These are phyloP conservation scores for Kluyveromyces aestuarii DNA, from an alignment of 805 yeast species.

Conservation along the genomic window DNA sequence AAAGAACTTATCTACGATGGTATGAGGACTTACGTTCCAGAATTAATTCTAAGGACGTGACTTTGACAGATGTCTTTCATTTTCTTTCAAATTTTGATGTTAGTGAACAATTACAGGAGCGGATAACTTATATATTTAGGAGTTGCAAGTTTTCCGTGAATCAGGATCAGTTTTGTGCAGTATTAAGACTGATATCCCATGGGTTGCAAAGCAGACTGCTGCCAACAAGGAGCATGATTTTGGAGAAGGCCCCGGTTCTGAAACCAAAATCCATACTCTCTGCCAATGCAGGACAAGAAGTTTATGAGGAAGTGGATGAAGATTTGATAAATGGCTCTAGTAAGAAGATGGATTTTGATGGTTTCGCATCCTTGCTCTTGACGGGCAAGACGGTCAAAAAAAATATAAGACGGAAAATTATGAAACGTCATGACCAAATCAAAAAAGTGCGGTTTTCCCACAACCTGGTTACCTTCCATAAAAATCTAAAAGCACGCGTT, in stretches of 20 bases:
- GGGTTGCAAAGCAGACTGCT: constrained; percentile 39
- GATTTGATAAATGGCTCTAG: constrained; percentile 16
- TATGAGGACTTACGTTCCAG: constrained; percentile 74
- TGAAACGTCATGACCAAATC: constrained; percentile 30
- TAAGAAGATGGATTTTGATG: constrained; percentile 65
- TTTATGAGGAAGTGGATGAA: constrained; percentile 33
- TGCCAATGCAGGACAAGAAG: constrained; percentile 44
- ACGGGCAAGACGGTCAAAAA: constrained; percentile 68
- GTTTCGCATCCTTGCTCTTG: constrained; percentile 73
- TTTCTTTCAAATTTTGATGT: constrained; percentile 74
- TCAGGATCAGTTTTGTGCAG: constrained; percentile 86
- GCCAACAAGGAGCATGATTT: constrained; percentile 48
- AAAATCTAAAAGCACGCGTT: constrained; percentile 5
- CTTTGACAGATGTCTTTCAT: constrained; percentile 65
- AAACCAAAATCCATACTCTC: constrained; percentile 72
- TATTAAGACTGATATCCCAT: constrained; percentile 72
- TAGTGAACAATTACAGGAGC: constrained; percentile 38
- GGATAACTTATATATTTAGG: constrained; percentile 43
- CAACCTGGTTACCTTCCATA: constrained; percentile 40
- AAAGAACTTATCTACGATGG: constrained; percentile 86
- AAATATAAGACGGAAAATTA: constrained; percentile 26
- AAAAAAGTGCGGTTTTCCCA: constrained; percentile 71
- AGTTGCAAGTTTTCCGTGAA: constrained; percentile 52
- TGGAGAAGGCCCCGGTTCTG: constrained; percentile 56
- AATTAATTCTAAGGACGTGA: constrained; percentile 56